Percentiles rank a stretch among this genome's conserved stretches.
These are phyloP conservation scores for Geranium brycei DNA, from an alignment of 345 rosid species.

Conservation along the genomic window DNA sequence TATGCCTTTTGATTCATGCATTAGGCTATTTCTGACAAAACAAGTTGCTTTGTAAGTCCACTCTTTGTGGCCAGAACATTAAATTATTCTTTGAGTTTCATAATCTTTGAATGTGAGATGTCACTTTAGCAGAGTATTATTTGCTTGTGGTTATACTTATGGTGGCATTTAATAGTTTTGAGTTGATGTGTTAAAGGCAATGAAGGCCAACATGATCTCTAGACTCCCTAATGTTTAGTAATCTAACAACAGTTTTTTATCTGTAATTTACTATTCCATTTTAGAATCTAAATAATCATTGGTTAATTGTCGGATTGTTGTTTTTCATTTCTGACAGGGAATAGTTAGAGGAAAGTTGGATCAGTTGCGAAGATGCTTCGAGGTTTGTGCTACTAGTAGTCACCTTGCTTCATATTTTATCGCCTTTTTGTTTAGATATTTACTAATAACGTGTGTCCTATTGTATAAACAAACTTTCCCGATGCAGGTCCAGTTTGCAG, in stretches of 20 bases:
- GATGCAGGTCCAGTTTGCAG: constrained; percentile 80
- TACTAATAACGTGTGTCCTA: background rate
- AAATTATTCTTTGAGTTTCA: too few relatives aligned
- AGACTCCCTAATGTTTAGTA: background rate
- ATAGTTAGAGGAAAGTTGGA: constrained; percentile 95
- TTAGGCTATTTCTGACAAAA: background rate
- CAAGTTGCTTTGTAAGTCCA: background rate
- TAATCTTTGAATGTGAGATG: background rate
- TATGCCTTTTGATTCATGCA: background rate
- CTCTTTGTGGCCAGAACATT: background rate
- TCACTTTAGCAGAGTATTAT: background rate
- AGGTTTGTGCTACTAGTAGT: constrained; percentile 32
- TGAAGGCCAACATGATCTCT: background rate
- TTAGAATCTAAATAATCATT: background rate
- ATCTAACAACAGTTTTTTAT: background rate
- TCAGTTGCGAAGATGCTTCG: constrained; percentile 84
- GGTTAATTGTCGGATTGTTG: background rate
- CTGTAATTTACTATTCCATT: background rate
- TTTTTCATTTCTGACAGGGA: constrained; percentile 36
- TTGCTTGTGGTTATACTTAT: background rate
- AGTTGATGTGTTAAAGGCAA: too few relatives aligned
- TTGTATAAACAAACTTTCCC: constrained; percentile 1
- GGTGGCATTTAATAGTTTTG: background rate
- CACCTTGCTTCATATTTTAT: background rate
- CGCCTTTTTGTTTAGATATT: background rate